These are phyloP conservation scores for Cercophora scortea DNA, from an alignment of 495 filamentous ascomycete genomes.

Conservation along the genomic window DNA sequence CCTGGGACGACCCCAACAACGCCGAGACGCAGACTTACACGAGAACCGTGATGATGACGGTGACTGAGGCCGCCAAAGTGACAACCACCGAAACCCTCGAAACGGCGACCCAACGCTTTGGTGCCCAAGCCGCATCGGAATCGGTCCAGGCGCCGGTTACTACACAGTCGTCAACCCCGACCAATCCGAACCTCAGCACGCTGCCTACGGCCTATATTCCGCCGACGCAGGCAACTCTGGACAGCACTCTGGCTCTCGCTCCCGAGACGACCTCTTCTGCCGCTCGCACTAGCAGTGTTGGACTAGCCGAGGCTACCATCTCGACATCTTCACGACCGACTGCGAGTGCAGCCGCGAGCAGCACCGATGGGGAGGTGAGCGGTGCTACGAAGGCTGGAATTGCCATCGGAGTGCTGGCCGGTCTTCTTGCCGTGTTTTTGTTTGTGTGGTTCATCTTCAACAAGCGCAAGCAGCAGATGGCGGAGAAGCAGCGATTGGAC, in stretches of 20 bases:
- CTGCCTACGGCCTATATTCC: not conserved
- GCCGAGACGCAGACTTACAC: not conserved
- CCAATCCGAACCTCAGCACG: not conserved
- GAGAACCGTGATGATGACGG: not conserved
- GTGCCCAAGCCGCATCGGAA: too few relatives aligned
- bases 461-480: conserved; percentile 45
- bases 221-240: not conserved
- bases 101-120: too few relatives aligned
- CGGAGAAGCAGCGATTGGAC: conserved; percentile 41
- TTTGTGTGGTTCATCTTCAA: conserved; percentile 63
- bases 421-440: conserved; percentile 53
- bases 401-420: conserved; percentile 64
- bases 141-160: not conserved
- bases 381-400: conserved; percentile 74
- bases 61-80: not conserved
- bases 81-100: not conserved
- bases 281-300: not conserved
- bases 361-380: conserved; percentile 34
- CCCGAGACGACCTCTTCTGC: not conserved
- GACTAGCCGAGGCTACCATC: not conserved
- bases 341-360: conserved; percentile 12
- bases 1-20: not conserved
- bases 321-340: conserved; percentile 18
- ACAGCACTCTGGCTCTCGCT: not conserved
- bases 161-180: not conserved